phyloP scores from a whole-genome alignment of 192 early-diverging fungal genomes.

The Umbelopsis sp. region DNA sequence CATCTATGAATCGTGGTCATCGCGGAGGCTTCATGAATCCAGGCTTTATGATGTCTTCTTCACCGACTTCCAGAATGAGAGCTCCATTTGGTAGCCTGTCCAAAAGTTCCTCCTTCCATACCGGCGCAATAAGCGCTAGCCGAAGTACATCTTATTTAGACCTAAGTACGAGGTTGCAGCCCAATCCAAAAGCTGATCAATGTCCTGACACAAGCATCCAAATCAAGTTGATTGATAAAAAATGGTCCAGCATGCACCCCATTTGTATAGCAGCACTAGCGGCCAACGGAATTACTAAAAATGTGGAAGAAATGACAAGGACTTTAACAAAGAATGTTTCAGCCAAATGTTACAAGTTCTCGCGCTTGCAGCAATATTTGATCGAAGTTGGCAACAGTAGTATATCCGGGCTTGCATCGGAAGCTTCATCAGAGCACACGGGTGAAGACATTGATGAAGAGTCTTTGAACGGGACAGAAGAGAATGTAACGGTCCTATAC shows the following conservation, averaged over 20 bases:
- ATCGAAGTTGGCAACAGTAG: not conserved
- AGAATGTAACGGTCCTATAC: not conserved
- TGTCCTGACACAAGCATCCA: conserved; percentile 4
- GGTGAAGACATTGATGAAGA: not conserved
- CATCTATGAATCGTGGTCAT: conserved; percentile 10
- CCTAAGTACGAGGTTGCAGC: not conserved
- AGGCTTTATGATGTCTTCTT: conserved; percentile 5
- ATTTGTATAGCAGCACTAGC: not conserved
- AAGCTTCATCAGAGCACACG: not conserved
- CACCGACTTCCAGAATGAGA: not conserved
- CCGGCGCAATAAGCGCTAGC: not conserved
- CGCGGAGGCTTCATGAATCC: not conserved
- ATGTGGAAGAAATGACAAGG: too few species aligned
- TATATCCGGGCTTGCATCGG: not conserved
- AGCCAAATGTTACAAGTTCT: not conserved
- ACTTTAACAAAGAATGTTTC: not conserved
- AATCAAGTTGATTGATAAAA: not conserved
- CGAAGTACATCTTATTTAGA: conserved; percentile 10
- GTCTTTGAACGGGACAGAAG: not conserved
- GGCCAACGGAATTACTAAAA: not conserved
- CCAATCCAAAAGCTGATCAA: not conserved
- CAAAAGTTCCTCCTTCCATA: not conserved
- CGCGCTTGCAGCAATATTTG: not conserved
- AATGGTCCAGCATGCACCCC: not conserved
- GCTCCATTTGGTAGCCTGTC: not conserved